Base-by-base conservation (phyloP, 2,329 filamentous ascomycete species). In the Colletotrichum limetticola region DNA sequence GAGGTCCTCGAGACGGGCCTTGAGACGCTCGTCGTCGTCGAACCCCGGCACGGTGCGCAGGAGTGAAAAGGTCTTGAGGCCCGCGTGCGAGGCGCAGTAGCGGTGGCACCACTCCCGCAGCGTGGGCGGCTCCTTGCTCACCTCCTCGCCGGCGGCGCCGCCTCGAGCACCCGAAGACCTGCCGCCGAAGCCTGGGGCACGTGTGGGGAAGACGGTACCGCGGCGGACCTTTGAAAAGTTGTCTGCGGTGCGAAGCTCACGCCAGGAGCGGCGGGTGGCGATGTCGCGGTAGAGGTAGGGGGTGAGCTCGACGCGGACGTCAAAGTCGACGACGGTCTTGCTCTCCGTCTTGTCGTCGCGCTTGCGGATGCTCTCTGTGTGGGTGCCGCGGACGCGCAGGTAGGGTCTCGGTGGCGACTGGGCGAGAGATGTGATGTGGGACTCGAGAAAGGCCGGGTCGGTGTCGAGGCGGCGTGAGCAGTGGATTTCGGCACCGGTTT, bases 61-160 rank as follows among this genome's bases (percentile, higher is more conserved):
- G 24, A 92, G 81, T 1, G 81, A 78, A 75, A 92, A 90, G 57
- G 81, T 85, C 78, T 92, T 92, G 42, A 94, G 84, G 9, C 84
- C 83, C 1, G 89, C 85, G 26, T 85, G 83, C 75, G 87, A 90
- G 2, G 87, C 87, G 77, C 90, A 91, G 82, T 90, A 95, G 52
- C 88, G 87, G 71, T 92, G 88, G 76, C 92, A 94, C 93, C 93
- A 95, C 71, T 91, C 88, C 9, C 59, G 71, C 22, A 78, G 74
- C 7, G 63, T 71, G 6, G 74, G 69, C 5, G 62, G 68, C 57
- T 66, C 35, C 7, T 52, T 58, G 37, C 35, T 52, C 7, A 49
- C 42, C 19, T 56, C 58, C 56, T 72, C 68, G 7, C 32, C 42
- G 6, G 59, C 69, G 22, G 35, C 64, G n/a, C 60, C 65, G 26